Conservation (phyloP, 1,284 basidiomycete genomes). For the Cryptococcus sp. region DNA sequence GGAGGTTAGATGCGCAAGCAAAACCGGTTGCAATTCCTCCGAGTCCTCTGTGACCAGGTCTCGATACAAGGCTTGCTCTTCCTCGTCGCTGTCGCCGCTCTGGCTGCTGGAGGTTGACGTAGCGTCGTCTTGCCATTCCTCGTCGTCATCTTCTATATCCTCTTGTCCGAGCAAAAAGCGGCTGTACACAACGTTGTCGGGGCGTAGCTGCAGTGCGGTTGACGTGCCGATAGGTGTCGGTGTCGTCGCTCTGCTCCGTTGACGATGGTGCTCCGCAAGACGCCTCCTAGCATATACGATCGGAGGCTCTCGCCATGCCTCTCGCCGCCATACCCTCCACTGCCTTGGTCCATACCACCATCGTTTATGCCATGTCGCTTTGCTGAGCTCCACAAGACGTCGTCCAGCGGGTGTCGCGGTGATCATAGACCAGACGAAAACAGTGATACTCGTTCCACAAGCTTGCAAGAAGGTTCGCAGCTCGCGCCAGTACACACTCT, state of each 20-base stretch:
- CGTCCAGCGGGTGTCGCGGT: conserved; percentile 35
- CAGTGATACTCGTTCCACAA: conserved; percentile 12
- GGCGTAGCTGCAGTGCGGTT: neutral
- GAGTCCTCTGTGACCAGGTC: conserved; percentile 23
- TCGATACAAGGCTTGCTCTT: conserved; percentile 27
- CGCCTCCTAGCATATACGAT: conserved; percentile 6
- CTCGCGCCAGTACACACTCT: conserved; percentile 32
- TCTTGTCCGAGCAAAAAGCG: conserved; percentile 25
- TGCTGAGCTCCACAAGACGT: conserved; percentile 13
- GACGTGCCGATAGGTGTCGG: neutral
- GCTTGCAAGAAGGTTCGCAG: conserved; percentile 35
- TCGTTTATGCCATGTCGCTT: conserved; percentile 23
- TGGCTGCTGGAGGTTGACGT: conserved; percentile 18
- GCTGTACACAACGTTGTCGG: conserved; percentile 11
- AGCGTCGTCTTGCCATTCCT: conserved; percentile 35
- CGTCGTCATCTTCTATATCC: conserved; percentile 32
- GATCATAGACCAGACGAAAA: conserved; percentile 26
- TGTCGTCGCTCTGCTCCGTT: neutral
- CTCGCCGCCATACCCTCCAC: conserved; percentile 43
- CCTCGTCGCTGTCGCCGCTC: conserved; percentile 18
- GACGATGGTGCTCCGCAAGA: conserved; percentile 4
- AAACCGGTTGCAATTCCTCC: conserved; percentile 42
- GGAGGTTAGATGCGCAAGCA: conserved; percentile 50
- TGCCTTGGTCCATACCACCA: conserved; percentile 52
- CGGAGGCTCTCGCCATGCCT: conserved; percentile 38